phyloP scores from a whole-genome alignment of 2,329 filamentous ascomycete genomes.

The Nemania diffusa region DNA sequence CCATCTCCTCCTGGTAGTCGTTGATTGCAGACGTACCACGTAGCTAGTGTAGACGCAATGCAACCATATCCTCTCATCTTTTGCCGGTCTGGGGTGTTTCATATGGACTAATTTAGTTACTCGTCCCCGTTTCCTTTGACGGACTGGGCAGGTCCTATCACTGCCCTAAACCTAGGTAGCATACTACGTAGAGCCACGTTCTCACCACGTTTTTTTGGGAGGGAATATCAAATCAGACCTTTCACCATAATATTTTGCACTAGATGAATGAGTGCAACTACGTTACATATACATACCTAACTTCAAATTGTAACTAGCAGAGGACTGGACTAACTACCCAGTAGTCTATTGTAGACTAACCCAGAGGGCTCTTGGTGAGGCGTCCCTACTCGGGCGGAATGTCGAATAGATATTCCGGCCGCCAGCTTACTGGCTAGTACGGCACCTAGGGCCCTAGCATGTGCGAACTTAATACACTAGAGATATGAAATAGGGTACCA shows the following conservation, averaged over 20 bases:
- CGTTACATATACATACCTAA: not conserved
- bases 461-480: not conserved
- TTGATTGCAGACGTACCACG: constrained; percentile 15
- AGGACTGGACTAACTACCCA: not conserved
- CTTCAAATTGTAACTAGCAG: constrained; percentile 6
- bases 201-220: constrained; percentile 29
- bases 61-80: constrained; percentile 16
- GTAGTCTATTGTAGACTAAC: not conserved
- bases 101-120: constrained; percentile 26
- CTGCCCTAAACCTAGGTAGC: constrained; percentile 5
- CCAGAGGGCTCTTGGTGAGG: not conserved
- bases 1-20: constrained; percentile 17
- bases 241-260: not conserved
- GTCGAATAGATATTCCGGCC: not conserved
- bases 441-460: not conserved
- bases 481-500: constrained; percentile 11
- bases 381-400: not conserved
- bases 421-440: constrained; percentile 6
- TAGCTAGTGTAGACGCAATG: constrained; percentile 13
- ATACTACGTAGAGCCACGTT: constrained; percentile 32
- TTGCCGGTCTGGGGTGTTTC: constrained; percentile 31
- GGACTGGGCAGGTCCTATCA: constrained; percentile 23
- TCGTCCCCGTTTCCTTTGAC: constrained; percentile 10
- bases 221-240: not conserved
- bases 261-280: not conserved